Evolutionary conservation across 2,329 filamentous ascomycete species (phyloP).

Genomic region (Aspergillus costaricaensis): DNA sequence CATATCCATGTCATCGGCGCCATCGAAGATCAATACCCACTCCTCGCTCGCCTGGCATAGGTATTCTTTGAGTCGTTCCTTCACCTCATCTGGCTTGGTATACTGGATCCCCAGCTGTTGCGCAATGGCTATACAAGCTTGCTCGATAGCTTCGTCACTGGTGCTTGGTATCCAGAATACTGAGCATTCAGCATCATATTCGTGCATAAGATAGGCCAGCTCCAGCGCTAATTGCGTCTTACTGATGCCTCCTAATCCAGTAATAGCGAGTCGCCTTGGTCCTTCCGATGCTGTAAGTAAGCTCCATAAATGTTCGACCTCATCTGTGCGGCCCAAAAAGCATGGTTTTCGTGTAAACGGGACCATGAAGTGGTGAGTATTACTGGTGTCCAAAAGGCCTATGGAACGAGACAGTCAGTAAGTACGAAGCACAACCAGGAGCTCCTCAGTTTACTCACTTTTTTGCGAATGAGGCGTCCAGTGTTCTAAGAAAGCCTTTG

Average conservation of each 20-base stretch:
- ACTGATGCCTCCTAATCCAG: constrained; percentile 19
- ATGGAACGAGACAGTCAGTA: too few species aligned
- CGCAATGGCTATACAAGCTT: constrained; percentile 16
- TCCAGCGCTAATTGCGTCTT: constrained; percentile 33
- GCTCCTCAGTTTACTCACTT: too few species aligned
- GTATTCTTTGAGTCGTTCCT: constrained; percentile 12
- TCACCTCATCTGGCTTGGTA: constrained; percentile 6
- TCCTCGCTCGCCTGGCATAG: constrained; percentile 10
- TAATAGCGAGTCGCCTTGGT: constrained; percentile 1
- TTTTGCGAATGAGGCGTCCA: too few species aligned
- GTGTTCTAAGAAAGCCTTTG: too few species aligned
- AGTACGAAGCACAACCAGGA: too few species aligned
- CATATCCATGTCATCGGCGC: constrained; percentile 26
- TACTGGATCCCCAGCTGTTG: constrained; percentile 8
- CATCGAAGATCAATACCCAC: constrained; percentile 21
- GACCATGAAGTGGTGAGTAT: too few species aligned
- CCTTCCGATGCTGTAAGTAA: too few species aligned
- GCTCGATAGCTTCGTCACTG: constrained; percentile 20
- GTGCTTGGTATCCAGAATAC: constrained; percentile 33
- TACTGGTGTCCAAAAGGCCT: too few species aligned
- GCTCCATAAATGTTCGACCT: too few species aligned
- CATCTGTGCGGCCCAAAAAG: too few species aligned
- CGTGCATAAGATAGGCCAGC: constrained; percentile 22
- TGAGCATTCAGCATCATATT: constrained; percentile 10
- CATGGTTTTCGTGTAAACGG: too few species aligned